Conservation (phyloP, 768 basidiomycete species). For the Trichaptum fuscoviolaceum region DNA sequence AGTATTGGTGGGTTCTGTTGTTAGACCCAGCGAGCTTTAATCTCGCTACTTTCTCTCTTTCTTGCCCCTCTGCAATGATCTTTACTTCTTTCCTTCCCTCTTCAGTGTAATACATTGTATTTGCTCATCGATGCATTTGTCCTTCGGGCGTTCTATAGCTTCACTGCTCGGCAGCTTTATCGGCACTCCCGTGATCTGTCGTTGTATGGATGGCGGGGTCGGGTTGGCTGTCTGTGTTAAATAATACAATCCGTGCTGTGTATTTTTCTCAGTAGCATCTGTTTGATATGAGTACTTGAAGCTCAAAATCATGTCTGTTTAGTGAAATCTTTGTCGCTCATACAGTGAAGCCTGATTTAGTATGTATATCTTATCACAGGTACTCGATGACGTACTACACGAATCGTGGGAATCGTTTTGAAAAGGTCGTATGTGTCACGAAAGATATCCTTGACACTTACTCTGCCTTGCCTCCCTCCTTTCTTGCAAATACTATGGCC, state of each 20-base stretch:
- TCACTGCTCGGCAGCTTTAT: not conserved
- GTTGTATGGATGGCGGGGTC: not conserved
- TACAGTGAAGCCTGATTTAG: no score
- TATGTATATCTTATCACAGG: no score
- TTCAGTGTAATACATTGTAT: slow-evolving; percentile 1
- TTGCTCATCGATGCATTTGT: not conserved
- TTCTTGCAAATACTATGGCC: not conserved
- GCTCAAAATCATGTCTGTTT: not conserved
- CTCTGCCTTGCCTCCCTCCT: not conserved
- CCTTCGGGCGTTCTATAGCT: not conserved
- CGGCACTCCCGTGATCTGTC: not conserved
- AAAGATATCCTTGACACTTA: not conserved
- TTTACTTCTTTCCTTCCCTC: not conserved
- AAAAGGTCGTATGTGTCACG: not conserved
- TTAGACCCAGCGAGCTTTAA: not conserved
- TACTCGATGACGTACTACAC: not conserved
- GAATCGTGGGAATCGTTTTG: not conserved
- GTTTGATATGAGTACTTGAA: not conserved
- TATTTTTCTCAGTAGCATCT: not conserved
- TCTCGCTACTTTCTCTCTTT: slow-evolving; percentile 1
- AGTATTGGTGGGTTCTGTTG: not conserved
- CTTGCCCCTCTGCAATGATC: not conserved
- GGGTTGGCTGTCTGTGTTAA: not conserved
- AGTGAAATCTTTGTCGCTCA: not conserved
- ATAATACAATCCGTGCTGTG: slow-evolving; percentile 1